Percentiles rank a stretch among this genome's conserved stretches.
phyloP scores from a whole-genome alignment of 441 rosid genomes.

The Lepidium campestre region DNA sequence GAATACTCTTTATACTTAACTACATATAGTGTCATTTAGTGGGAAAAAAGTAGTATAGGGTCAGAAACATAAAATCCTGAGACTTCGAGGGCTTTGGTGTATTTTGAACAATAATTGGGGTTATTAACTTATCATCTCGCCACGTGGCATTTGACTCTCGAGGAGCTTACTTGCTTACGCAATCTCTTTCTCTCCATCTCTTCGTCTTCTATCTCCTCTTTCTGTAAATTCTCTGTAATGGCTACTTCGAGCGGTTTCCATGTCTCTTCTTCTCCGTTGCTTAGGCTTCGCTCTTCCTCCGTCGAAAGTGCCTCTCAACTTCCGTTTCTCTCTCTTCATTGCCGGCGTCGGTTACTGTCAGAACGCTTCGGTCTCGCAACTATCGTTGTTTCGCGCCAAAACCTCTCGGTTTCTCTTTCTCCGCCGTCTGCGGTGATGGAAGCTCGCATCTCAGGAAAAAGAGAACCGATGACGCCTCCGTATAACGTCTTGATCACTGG shows the following conservation, averaged over 20 bases:
- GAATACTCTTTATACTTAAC: background rate
- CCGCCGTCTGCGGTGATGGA: conserved; percentile 17
- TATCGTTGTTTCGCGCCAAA: conserved; percentile 36
- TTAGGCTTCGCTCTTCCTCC: conserved; percentile 14
- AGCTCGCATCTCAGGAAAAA: conserved; percentile 22
- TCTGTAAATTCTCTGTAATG: conserved; percentile 26
- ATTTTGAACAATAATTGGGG: background rate
- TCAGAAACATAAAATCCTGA: background rate
- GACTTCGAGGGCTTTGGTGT: background rate
- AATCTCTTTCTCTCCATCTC: background rate
- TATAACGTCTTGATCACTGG: conserved; percentile 86
- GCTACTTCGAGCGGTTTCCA: conserved; percentile 23
- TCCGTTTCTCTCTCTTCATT: conserved; percentile 2
- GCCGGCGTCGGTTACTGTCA: background rate
- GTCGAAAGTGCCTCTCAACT: background rate
- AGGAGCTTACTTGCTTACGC: background rate
- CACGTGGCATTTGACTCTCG: conserved; percentile 6
- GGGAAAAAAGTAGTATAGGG: background rate
- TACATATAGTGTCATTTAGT: background rate
- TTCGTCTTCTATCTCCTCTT: too few relatives aligned
- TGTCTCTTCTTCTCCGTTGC: conserved; percentile 27
- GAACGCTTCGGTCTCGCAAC: conserved; percentile 15
- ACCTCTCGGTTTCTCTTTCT: conserved; percentile 14
- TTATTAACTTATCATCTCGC: background rate
- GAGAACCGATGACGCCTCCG: conserved; percentile 65